phyloP scores from a whole-genome alignment of 1,284 basidiomycete genomes.

The Gomphus bonarii region DNA sequence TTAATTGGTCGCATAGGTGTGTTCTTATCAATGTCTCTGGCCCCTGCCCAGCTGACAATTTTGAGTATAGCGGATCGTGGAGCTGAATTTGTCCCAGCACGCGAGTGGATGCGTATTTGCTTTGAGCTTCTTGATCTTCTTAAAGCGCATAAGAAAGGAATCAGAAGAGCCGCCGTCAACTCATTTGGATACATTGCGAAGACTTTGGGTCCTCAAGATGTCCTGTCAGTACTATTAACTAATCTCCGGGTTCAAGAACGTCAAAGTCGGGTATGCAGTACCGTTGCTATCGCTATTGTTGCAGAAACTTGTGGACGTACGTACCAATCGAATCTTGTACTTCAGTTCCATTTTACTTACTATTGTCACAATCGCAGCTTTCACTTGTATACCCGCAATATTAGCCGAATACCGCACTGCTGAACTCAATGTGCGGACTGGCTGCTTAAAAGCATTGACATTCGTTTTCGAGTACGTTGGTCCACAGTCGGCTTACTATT shows the following conservation, averaged over 20 bases:
- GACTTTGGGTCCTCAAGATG: constrained; percentile 98
- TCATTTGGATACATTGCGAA: constrained; percentile 99
- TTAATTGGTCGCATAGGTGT: constrained; percentile 93
- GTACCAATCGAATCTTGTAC: constrained; percentile 22
- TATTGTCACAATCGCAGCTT: constrained; percentile 42
- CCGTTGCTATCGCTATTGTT: constrained; percentile 96
- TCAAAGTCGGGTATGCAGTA: constrained; percentile 97
- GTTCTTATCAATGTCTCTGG: constrained; percentile 18
- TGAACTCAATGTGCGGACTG: constrained; percentile 98
- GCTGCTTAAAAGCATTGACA: constrained; percentile 95
- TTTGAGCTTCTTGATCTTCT: constrained; percentile 96
- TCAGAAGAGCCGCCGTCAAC: constrained; percentile 97
- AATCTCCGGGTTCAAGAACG: constrained; percentile 98
- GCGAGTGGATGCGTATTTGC: constrained; percentile 99
- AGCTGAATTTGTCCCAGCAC: constrained; percentile 94
- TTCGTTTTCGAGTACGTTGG: constrained; percentile 99
- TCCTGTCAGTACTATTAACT: constrained; percentile 90
- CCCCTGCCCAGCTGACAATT: constrained; percentile 9
- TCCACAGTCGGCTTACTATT: constrained; percentile 98
- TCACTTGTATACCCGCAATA: constrained; percentile 98
- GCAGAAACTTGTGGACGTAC: constrained; percentile 94
- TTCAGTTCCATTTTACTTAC: constrained; percentile 2
- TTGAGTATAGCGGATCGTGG: constrained; percentile 79
- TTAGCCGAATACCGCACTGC: constrained; percentile 98
- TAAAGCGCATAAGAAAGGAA: constrained; percentile 99